Evolutionary conservation across 306 rosid genomes (phyloP).

Genomic region (Styphnolobium japonicum): DNA sequence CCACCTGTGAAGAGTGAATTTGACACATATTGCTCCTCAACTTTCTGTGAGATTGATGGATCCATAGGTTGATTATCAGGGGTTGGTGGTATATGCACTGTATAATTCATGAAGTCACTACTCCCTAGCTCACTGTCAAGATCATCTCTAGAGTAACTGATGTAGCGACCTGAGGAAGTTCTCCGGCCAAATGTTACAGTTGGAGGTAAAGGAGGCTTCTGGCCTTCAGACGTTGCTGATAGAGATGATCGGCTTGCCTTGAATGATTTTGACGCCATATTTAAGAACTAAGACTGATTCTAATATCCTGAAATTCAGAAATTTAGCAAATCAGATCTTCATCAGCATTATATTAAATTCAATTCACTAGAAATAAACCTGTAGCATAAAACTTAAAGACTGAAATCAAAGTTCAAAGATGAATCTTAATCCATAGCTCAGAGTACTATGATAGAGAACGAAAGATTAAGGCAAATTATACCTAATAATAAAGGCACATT

Average conservation of each 20-base stretch:
- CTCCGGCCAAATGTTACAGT: constrained; percentile 73
- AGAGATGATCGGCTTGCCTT: constrained; percentile 60
- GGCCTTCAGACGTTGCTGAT: constrained; percentile 56
- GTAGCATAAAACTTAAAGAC: background rate
- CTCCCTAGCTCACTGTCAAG: constrained; percentile 88
- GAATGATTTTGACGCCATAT: constrained; percentile 65
- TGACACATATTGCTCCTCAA: constrained; percentile 89
- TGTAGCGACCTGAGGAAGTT: constrained; percentile 81
- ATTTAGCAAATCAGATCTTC: constrained; percentile 6
- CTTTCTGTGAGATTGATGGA: constrained; percentile 78
- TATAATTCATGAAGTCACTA: constrained; percentile 66
- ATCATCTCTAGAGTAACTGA: constrained; percentile 90
- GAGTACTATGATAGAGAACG: background rate
- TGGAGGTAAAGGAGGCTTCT: constrained; percentile 68
- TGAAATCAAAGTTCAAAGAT: constrained; percentile 5
- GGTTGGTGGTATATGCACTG: constrained; percentile 83
- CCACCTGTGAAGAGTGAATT: constrained; percentile 89
- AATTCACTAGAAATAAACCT: background rate
- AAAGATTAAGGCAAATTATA: background rate
- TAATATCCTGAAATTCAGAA: constrained; percentile 35
- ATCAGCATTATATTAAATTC: constrained; percentile 11
- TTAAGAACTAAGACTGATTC: constrained; percentile 18
- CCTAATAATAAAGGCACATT: background rate
- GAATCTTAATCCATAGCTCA: background rate
- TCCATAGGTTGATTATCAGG: constrained; percentile 95